A percentile compares a stretch with the other conserved stretches of the same genome.
phyloP scores from a whole-genome alignment of 2,329 filamentous ascomycete species.

The Cordyceps cateniannulata region DNA sequence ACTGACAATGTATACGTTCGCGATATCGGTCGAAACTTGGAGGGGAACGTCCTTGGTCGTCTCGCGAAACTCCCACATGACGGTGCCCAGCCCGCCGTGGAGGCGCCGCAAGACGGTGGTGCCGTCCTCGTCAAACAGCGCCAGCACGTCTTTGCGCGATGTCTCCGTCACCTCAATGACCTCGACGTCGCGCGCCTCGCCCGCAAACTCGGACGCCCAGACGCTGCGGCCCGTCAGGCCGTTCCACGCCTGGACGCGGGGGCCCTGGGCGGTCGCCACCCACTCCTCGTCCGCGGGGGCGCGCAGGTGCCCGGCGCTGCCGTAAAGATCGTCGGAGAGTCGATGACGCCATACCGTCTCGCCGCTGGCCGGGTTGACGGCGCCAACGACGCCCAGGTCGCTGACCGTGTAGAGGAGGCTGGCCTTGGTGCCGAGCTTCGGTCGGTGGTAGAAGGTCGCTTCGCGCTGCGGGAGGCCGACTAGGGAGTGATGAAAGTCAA shows the following conservation, averaged over 20 bases:
- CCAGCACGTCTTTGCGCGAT: slow-evolving; percentile 63
- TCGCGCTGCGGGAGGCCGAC: slow-evolving; percentile 75
- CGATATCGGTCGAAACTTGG: slow-evolving; percentile 63
- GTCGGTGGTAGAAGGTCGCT: slow-evolving; percentile 92
- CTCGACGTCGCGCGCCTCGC: slow-evolving; percentile 62
- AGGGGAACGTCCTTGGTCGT: slow-evolving; percentile 63
- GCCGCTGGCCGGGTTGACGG: slow-evolving; percentile 83
- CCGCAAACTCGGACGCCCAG: slow-evolving; percentile 63
- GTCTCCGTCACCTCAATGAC: slow-evolving; percentile 64
- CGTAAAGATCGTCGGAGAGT: slow-evolving; percentile 46
- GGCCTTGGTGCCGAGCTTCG: slow-evolving; percentile 72
- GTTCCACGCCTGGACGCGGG: slow-evolving; percentile 72
- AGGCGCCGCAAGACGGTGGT: slow-evolving; percentile 61
- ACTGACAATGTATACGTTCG: slow-evolving; percentile 70
- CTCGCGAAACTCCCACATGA: slow-evolving; percentile 74
- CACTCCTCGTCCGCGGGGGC: slow-evolving; percentile 75
- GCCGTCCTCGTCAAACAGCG: slow-evolving; percentile 55
- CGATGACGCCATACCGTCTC: slow-evolving; percentile 80
- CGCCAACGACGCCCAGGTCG: slow-evolving; percentile 75
- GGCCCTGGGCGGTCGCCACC: slow-evolving; percentile 66
- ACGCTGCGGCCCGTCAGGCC: slow-evolving; percentile 70
- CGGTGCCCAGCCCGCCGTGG: slow-evolving; percentile 62
- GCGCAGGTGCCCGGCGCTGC: slow-evolving; percentile 50
- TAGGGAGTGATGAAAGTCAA: slow-evolving; percentile 85
- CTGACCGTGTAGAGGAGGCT: slow-evolving; percentile 88